Conservation (phyloP, 106 monocot species). For the Platanthera guangdongensis region DNA sequence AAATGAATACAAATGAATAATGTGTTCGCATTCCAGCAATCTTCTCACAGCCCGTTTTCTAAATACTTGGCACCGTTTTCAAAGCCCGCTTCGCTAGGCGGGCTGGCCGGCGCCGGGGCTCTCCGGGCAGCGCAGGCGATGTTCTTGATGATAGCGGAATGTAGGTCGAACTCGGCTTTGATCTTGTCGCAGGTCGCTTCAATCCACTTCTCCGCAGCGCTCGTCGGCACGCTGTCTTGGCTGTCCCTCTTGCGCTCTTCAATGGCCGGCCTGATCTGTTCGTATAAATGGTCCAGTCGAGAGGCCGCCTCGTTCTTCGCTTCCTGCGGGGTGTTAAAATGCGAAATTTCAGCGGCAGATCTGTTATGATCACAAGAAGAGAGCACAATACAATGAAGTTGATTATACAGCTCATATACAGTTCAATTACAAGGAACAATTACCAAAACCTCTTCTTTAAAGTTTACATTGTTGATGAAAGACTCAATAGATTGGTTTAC, state of each 20-base stretch:
- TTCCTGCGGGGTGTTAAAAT: slow-evolving; percentile 24
- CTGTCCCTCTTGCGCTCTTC: slow-evolving; percentile 90
- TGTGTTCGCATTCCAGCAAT: not conserved
- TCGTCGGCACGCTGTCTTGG: slow-evolving; percentile 67
- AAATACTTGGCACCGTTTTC: slow-evolving; percentile 33
- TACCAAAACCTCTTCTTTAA: no score
- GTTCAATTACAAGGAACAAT: no score
- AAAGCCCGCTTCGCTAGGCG: not conserved
- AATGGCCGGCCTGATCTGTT: slow-evolving; percentile 81
- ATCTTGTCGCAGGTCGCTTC: slow-evolving; percentile 62
- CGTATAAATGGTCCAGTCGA: slow-evolving; percentile 47
- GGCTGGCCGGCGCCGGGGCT: slow-evolving; percentile 3
- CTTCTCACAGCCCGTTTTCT: slow-evolving; percentile 34
- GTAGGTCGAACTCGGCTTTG: slow-evolving; percentile 72
- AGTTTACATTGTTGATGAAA: no score
- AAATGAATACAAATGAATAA: no score
- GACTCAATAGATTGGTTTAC: no score
- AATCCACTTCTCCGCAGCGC: slow-evolving; percentile 80
- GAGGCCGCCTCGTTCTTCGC: slow-evolving; percentile 31
- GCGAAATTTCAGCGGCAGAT: no score
- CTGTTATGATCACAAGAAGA: no score
- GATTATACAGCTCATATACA: no score
- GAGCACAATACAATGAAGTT: no score
- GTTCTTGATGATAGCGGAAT: slow-evolving; percentile 46
- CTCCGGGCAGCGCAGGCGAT: slow-evolving; percentile 33